These are phyloP conservation scores for Penicillium canariense DNA, from an alignment of 495 filamentous ascomycete genomes.

Conservation along the genomic window DNA sequence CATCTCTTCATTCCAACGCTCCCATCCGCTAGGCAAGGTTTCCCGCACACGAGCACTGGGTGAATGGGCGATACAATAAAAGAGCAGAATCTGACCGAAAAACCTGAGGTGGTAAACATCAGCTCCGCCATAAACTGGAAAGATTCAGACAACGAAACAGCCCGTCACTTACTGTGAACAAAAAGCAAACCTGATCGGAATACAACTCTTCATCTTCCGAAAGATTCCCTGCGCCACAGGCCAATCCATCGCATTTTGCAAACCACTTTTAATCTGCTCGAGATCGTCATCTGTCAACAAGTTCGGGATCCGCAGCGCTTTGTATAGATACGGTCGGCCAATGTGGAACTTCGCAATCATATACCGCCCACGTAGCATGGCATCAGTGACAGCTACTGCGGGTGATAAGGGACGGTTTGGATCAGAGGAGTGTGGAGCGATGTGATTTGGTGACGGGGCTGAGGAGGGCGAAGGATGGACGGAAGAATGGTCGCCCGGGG, in stretches of 20 bases:
- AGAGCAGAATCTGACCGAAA: slow-evolving; percentile 48
- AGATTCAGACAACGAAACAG: not conserved
- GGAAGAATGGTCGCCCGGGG: slow-evolving; percentile 8
- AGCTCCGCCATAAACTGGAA: not conserved
- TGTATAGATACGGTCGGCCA: slow-evolving; percentile 48
- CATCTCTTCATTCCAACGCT: slow-evolving; percentile 48
- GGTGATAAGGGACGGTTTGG: slow-evolving; percentile 35
- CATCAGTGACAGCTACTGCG: slow-evolving; percentile 43
- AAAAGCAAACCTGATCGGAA: slow-evolving; percentile 48
- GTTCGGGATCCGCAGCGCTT: slow-evolving; percentile 42
- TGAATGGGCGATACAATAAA: slow-evolving; percentile 47
- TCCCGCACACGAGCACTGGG: slow-evolving; percentile 34
- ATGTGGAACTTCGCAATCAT: slow-evolving; percentile 51
- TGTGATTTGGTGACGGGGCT: slow-evolving; percentile 26
- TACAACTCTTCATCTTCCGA: slow-evolving; percentile 47
- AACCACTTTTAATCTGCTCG: slow-evolving; percentile 43
- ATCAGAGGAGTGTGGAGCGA: slow-evolving; percentile 17
- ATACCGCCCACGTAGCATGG: slow-evolving; percentile 46
- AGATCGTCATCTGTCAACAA: slow-evolving; percentile 44
- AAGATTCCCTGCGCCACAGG: slow-evolving; percentile 44
- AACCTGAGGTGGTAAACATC: slow-evolving; percentile 25
- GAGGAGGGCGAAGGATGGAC: slow-evolving; percentile 27
- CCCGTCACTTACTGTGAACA: slow-evolving; percentile 48
- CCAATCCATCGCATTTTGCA: slow-evolving; percentile 48
- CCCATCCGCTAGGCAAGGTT: slow-evolving; percentile 43